A percentile compares a stretch with the other conserved stretches of the same genome.
These are phyloP conservation scores for Alternaria infectoria DNA, from an alignment of 2,329 filamentous ascomycete species.

Conservation along the genomic window DNA sequence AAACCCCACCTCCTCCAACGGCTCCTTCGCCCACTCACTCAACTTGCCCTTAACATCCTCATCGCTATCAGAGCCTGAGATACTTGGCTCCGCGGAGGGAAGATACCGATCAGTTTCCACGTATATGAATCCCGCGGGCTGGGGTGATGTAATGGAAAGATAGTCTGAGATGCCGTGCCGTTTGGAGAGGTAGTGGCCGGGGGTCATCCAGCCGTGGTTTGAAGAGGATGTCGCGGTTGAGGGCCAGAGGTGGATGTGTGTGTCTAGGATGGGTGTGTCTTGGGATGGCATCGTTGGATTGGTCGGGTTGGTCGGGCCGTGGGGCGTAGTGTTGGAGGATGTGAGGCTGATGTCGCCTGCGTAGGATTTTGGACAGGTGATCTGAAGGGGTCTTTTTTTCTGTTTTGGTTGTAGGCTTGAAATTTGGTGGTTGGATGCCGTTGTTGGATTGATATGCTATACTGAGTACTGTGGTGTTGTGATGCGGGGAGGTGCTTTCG, in stretches of 20 bases:
- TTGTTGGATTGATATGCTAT: not conserved
- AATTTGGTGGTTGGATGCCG: not conserved
- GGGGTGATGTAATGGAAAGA: slow-evolving; percentile 25
- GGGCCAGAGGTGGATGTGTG: slow-evolving; percentile 90
- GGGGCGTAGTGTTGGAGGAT: not conserved
- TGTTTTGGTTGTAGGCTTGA: not conserved
- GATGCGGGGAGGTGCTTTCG: not conserved
- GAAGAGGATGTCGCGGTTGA: slow-evolving; percentile 63
- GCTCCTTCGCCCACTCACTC: slow-evolving; percentile 67
- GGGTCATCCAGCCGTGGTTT: slow-evolving; percentile 72
- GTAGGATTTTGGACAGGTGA: not conserved
- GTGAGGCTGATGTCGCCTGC: not conserved
- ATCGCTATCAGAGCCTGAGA: not conserved
- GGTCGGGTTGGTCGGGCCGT: not conserved
- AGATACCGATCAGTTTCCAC: slow-evolving; percentile 77
- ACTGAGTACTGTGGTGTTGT: not conserved
- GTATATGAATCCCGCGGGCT: slow-evolving; percentile 71
- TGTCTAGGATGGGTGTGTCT: slow-evolving; percentile 70
- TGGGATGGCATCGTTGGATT: slow-evolving; percentile 28
- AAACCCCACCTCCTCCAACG: slow-evolving; percentile 75
- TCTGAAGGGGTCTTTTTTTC: not conserved
- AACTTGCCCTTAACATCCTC: slow-evolving; percentile 24
- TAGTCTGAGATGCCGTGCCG: slow-evolving; percentile 72
- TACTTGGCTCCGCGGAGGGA: slow-evolving; percentile 12
- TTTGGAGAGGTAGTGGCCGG: slow-evolving; percentile 61